phyloP scores from a whole-genome alignment of 1,139 yeast species.

The Kodamaea ohmeri region DNA sequence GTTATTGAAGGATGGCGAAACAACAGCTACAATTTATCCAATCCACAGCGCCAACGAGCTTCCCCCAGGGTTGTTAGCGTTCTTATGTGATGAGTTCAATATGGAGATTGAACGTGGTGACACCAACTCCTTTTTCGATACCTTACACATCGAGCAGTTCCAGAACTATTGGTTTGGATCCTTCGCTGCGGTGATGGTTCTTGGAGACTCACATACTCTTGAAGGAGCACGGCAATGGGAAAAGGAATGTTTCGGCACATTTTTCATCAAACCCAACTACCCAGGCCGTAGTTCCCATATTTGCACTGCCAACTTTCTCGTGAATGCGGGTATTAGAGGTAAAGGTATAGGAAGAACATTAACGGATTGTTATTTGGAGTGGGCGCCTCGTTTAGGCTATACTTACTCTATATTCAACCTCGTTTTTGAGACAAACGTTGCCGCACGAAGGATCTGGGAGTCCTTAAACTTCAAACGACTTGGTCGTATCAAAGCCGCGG shows the following conservation, averaged over 20 bases:
- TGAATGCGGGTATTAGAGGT: conserved; percentile 90
- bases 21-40: conserved; percentile 91
- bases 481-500: conserved; percentile 82
- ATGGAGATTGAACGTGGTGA: conserved; percentile 90
- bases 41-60: conserved; percentile 60
- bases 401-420: conserved; percentile 80
- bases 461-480: conserved; percentile 72
- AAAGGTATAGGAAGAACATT: conserved; percentile 86
- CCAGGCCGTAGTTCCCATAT: conserved; percentile 93
- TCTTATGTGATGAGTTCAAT: conserved; percentile 87
- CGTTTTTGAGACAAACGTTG: conserved; percentile 83
- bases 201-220: conserved; percentile 65
- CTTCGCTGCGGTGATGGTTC: conserved; percentile 82
- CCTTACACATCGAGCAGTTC: conserved; percentile 69
- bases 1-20: conserved; percentile 79
- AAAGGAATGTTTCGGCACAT: conserved; percentile 83
- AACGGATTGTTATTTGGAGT: conserved; percentile 77
- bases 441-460: conserved; percentile 79
- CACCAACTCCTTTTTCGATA: conserved; percentile 80
- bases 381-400: conserved; percentile 90
- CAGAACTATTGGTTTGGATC: conserved; percentile 83
- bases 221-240: conserved; percentile 77
- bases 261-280: conserved; percentile 79
- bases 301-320: conserved; percentile 87
- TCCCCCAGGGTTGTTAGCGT: conserved; percentile 76